Evolutionary conservation across 2,329 filamentous ascomycete species (phyloP).

Genomic region (Drechmeria coniospora): DNA sequence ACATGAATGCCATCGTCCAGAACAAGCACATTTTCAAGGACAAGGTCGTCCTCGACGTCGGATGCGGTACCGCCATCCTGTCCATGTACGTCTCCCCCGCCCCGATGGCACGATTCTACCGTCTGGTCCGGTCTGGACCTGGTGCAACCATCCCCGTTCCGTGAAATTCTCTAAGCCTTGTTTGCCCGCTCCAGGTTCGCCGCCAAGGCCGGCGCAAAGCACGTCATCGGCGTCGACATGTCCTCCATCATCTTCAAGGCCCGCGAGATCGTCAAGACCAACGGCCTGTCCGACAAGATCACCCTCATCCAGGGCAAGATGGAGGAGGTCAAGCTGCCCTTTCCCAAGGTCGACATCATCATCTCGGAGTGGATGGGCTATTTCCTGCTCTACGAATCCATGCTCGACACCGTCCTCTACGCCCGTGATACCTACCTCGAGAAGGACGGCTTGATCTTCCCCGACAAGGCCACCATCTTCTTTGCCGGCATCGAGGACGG

Average conservation of each 20-base stretch:
- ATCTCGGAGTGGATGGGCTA: conserved; percentile 99
- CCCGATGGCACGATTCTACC: no score
- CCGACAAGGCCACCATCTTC: conserved; percentile 96
- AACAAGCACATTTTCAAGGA: conserved; percentile 87
- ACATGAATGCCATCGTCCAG: conserved; percentile 94
- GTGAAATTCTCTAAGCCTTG: not conserved
- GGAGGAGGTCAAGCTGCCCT: conserved; percentile 92
- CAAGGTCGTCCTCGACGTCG: conserved; percentile 82
- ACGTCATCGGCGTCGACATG: conserved; percentile 98
- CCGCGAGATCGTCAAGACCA: conserved; percentile 79
- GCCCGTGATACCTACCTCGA: conserved; percentile 83
- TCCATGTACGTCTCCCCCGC: conserved; percentile 67
- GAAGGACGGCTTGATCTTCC: conserved; percentile 87
- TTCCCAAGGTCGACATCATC: conserved; percentile 95
- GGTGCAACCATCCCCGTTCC: conserved; percentile 1
- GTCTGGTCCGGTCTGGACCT: no score
- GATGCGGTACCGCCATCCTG: conserved; percentile 92
- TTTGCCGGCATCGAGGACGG: conserved; percentile 95
- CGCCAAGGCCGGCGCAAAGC: conserved; percentile 87
- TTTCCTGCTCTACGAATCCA: conserved; percentile 96
- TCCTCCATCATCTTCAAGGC: conserved; percentile 99
- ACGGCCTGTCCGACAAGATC: conserved; percentile 90
- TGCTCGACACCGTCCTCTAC: conserved; percentile 96
- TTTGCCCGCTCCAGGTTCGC: conserved; percentile 57
- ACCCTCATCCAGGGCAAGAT: conserved; percentile 98